Conservation (phyloP, 2,329 filamentous ascomycete species). For the Ciborinia camelliae region DNA sequence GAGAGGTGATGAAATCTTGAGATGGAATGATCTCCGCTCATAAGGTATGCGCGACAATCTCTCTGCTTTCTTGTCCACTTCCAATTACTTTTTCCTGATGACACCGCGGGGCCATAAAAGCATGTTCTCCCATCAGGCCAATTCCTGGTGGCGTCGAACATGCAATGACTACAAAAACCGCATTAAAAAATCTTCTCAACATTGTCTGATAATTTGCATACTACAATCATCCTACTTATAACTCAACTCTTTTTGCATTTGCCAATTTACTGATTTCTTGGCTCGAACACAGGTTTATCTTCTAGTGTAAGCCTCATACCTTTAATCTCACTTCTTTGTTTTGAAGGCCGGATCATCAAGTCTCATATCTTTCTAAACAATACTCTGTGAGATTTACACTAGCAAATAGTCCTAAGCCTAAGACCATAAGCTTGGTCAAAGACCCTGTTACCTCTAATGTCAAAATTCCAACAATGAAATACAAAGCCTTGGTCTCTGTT, state of each 20-base stretch:
- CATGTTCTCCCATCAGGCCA: constrained; percentile 38
- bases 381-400: neutral
- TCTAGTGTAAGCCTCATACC: neutral
- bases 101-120: constrained; percentile 53
- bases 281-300: neutral
- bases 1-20: constrained; percentile 39
- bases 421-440: neutral
- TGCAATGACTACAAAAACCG: constrained; percentile 60
- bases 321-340: neutral
- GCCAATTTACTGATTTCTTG: neutral
- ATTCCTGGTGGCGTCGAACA: constrained; percentile 31
- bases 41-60: constrained; percentile 25
- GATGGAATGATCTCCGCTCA: constrained; percentile 1
- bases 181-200: constrained; percentile 64
- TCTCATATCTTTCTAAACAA: neutral
- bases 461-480: neutral
- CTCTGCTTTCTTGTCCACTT: constrained; percentile 7
- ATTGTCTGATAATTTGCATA: constrained; percentile 47
- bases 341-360: neutral
- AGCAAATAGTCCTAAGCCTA: neutral
- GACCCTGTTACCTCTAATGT: neutral
- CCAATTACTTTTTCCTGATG: constrained; percentile 41
- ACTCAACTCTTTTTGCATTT: neutral
- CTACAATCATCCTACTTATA: neutral
- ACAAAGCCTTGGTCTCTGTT: neutral